A percentile compares a stretch with the other conserved stretches of the same genome.
These are phyloP conservation scores for Linnemannia zychae DNA, from an alignment of 192 early-diverging fungal species.

Conservation along the genomic window DNA sequence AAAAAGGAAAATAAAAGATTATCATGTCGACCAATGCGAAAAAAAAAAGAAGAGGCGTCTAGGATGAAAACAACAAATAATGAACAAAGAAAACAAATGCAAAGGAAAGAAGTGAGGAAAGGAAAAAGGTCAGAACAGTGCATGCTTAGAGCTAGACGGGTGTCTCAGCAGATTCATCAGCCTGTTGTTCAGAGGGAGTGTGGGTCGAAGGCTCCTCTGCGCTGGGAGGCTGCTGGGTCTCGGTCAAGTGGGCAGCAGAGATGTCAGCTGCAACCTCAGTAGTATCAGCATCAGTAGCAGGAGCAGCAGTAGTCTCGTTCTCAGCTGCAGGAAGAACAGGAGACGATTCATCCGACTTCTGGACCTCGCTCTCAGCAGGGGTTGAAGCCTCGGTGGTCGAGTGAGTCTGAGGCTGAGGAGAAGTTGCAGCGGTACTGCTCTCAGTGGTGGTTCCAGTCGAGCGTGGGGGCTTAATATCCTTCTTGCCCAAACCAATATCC, in stretches of 20 bases:
- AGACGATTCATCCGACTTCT: background rate
- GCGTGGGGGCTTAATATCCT: slow-evolving; percentile 53
- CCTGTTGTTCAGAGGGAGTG: background rate
- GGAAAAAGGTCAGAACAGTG: background rate
- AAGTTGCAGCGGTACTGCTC: slow-evolving; percentile 24
- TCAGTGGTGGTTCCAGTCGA: slow-evolving; percentile 18
- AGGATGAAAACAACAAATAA: background rate
- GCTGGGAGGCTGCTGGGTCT: background rate
- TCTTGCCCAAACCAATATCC: slow-evolving; percentile 60
- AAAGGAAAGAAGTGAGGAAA: too few species aligned
- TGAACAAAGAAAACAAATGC: slow-evolving; percentile 13
- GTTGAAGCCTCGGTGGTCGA: slow-evolving; percentile 15
- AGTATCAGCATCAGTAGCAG: background rate
- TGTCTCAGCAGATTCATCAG: background rate
- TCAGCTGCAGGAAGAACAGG: background rate
- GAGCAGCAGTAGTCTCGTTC: background rate
- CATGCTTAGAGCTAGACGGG: slow-evolving; percentile 5
- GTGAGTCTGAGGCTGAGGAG: slow-evolving; percentile 37
- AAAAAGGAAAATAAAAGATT: background rate
- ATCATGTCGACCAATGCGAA: slow-evolving; percentile 17
- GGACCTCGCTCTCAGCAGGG: slow-evolving; percentile 17
- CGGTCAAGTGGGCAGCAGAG: background rate
- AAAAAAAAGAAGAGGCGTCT: slow-evolving; percentile 3
- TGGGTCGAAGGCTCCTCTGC: background rate
- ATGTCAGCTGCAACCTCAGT: background rate